Conservation (phyloP, 2,329 filamentous ascomycete species). For the Polytolypa hystricis region DNA sequence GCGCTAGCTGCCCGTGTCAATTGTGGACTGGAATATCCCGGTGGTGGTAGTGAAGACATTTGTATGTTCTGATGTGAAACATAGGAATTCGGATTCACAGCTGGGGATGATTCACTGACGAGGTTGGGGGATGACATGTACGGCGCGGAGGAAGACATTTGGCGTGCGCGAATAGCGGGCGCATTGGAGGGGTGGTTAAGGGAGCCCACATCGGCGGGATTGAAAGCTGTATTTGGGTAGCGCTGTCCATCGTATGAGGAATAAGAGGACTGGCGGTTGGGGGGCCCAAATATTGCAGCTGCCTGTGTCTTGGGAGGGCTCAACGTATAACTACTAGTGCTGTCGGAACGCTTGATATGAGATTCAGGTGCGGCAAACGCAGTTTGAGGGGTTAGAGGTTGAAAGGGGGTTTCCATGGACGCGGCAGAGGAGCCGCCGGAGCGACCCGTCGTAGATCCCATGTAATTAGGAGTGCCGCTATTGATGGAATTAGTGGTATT, state of each 20-base stretch:
- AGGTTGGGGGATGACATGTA: slow-evolving; percentile 15
- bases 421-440: slow-evolving; percentile 18
- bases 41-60: slow-evolving; percentile 6
- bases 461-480: slow-evolving; percentile 6
- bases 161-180: slow-evolving; percentile 8
- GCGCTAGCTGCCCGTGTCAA: slow-evolving; percentile 17
- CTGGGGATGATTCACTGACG: slow-evolving; percentile 7
- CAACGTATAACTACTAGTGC: slow-evolving; percentile 18
- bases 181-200: slow-evolving; percentile 9
- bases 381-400: slow-evolving; percentile 18
- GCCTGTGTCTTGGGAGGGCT: slow-evolving; percentile 20
- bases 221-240: slow-evolving; percentile 11
- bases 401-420: slow-evolving; percentile 21
- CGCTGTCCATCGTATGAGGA: slow-evolving; percentile 9
- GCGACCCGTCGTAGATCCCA: slow-evolving; percentile 10
- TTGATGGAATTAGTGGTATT: slow-evolving; percentile 10
- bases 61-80: slow-evolving; percentile 10
- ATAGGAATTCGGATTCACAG: slow-evolving; percentile 7
- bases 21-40: slow-evolving; percentile 8
- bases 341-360: slow-evolving; percentile 18
- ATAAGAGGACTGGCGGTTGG: slow-evolving; percentile 16
- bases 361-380: slow-evolving; percentile 15
- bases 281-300: slow-evolving; percentile 18
- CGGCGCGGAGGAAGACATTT: slow-evolving; percentile 9
- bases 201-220: slow-evolving; percentile 12